Percentiles rank a stretch among this genome's conserved stretches.
These are phyloP conservation scores for Pyrenophora tritici-repentis DNA, from an alignment of 2,329 filamentous ascomycete species.

Conservation along the genomic window DNA sequence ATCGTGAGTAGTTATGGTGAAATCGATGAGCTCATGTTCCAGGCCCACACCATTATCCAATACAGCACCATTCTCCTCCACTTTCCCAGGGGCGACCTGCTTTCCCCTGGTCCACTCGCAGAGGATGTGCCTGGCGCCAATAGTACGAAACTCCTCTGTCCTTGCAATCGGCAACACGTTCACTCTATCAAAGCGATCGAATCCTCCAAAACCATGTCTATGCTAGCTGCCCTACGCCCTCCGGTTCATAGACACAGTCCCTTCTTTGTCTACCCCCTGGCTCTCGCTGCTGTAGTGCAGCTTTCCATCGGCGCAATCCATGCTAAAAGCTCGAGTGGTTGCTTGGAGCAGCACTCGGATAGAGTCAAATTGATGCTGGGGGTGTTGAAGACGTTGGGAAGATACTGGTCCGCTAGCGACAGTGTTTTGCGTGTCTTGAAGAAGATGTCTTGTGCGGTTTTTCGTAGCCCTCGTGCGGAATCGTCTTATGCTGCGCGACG, in stretches of 20 bases:
- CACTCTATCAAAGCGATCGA: conserved; percentile 79
- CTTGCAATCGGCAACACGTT: conserved; percentile 18
- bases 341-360: conserved; percentile 25
- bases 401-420: conserved; percentile 17
- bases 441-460: conserved; percentile 16
- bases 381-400: conserved; percentile 20
- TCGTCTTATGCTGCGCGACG: neutral
- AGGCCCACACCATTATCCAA: conserved; percentile 74
- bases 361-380: conserved; percentile 21
- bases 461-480: conserved; percentile 1
- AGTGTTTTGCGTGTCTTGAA: conserved; percentile 19
- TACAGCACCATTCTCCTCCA: conserved; percentile 25
- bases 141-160: conserved; percentile 17
- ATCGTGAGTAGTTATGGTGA: conserved; percentile 69
- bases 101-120: conserved; percentile 10
- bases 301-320: conserved; percentile 67
- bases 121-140: conserved; percentile 17
- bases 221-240: conserved; percentile 66
- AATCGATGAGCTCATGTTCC: conserved; percentile 85
- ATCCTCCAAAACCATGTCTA: conserved; percentile 74
- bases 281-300: conserved; percentile 27
- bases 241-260: conserved; percentile 68
- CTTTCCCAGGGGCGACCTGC: conserved; percentile 21
- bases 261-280: conserved; percentile 28
- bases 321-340: conserved; percentile 1